phyloP scores from a whole-genome alignment of 805 yeast species.

The Nakazawaea pomicola region DNA sequence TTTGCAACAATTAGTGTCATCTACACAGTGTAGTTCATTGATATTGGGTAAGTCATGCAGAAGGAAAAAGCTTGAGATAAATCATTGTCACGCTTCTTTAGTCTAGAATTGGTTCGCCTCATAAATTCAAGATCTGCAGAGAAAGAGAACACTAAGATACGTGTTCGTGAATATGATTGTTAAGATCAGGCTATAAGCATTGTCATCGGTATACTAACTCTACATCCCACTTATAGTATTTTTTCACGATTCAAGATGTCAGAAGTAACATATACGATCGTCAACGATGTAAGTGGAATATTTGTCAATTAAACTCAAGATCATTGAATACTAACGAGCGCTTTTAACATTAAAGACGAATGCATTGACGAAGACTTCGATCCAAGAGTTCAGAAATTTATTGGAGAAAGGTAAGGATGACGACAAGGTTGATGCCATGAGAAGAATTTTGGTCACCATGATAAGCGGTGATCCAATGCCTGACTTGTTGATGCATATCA shows the following conservation, averaged over 20 bases:
- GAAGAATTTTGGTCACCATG: slow-evolving; percentile 76
- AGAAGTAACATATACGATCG: slow-evolving; percentile 64
- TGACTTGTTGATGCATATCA: slow-evolving; percentile 90
- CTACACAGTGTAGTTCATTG: no score
- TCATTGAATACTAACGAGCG: background rate
- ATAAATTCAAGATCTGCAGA: no score
- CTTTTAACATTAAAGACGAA: slow-evolving; percentile 36
- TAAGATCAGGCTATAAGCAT: background rate
- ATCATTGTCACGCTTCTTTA: no score
- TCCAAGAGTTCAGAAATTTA: slow-evolving; percentile 66
- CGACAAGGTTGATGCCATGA: slow-evolving; percentile 85
- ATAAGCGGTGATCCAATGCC: slow-evolving; percentile 92
- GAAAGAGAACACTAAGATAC: background rate
- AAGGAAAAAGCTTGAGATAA: no score
- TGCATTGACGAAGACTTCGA: slow-evolving; percentile 55
- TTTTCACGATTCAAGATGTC: no score
- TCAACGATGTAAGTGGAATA: slow-evolving; percentile 47
- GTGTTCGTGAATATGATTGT: slow-evolving; percentile 3
- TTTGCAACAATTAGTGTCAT: no score
- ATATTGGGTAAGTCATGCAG: no score
- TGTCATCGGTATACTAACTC: no score
- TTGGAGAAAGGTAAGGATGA: slow-evolving; percentile 90
- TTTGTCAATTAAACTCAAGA: background rate
- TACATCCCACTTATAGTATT: no score
- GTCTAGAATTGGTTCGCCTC: no score